Base-by-base conservation (phyloP, 495 filamentous ascomycete species). In the Penicillium lividum region DNA sequence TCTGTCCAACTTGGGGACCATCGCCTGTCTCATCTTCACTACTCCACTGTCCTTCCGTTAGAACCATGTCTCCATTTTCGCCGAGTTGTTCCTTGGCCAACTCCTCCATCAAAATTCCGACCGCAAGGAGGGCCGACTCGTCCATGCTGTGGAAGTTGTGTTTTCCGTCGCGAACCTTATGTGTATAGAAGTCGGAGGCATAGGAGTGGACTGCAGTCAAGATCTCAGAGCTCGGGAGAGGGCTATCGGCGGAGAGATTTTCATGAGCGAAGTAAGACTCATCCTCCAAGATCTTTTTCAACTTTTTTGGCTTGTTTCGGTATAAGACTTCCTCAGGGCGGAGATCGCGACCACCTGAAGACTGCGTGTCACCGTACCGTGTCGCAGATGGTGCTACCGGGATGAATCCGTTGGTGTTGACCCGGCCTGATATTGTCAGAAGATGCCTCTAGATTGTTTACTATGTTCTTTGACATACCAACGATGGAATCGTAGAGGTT, bases 61-160 rank as follows among this genome's bases (percentile, higher is more conserved):
- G 86, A 0, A 86, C 90, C 54, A 93, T 59, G 70, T 94, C 87
- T 4, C 90, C 92, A 1, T 79, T 88, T 33, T 81, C 76, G 1
- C 89, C 91, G 11, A 96, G 73, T 0, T 73, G 72, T 44, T 87
- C 82, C 16, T 76, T 77, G 5, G 81, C 75, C 53, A 87, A 79
- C 68, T 97, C 92, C 72, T 97, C 92, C 34, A 96, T 70, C 54
- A 96, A 64, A 27, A 97, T 84, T 0, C 91, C 92, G 71, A 95
- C 74, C 0, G 89, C 89, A 56, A 96, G 75, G 52, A 97, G 69
- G 1, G 91, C 91, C 8, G 89, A 93, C 72, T 92, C 92, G 65
- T 96, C 89, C 84, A 97, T 82, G 59, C 84, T 91, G 29, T 80
- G 74, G 68, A 85, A 84, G 53, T 86, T 81, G 43, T 80, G 62